Evolutionary conservation across 1,284 basidiomycete species (phyloP), one percentile per base, ranked within the genome.

Genomic region (Cutaneotrichosporon dermatis): DNA sequence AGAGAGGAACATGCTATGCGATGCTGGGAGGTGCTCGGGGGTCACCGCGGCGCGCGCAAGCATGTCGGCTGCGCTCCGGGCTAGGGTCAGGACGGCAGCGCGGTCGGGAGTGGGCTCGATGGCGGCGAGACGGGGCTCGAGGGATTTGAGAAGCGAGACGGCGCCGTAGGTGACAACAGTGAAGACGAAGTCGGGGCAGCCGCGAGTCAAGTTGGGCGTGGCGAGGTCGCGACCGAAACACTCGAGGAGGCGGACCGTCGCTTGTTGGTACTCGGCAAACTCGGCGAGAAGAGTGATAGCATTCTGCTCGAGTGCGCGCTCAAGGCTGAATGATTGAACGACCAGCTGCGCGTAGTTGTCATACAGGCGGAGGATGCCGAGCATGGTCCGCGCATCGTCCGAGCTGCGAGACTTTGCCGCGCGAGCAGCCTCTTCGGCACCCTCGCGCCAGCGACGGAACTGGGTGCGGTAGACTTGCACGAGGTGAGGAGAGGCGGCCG

Each of bases 81-180:
- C 60, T 8, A 60, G 58, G 2, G 44, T 33, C 2, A 65, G 43
- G 16, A 65, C 43, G 4, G 51, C 49, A 6, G 40, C 41, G 33
- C 52, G 44, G 34, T 54, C 36, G 13, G 35, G 16, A 2, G 36
- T 15, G 1, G 53, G 51, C 5, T 57, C 57, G 13, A 63, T 55
- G 10, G 55, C 46, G 34, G 51, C 51, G 15, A 65, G 61, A 4
- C 57, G 62, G 10, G 60, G 35, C 43, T 65, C 61, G 2, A 62
- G 54, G 7, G 55, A 39, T 25, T 66, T 59, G 12, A 74, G 56
- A 0, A 72, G 53, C 2, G 72, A 72, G 1, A 67, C 66, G 4
- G 66, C 66, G 4, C 68, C 72, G 45, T 72, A 74, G 10, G 70
- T 72, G 1, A 72, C 55, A 36, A 61, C 65, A 1, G 67, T 72